Evolutionary conservation across 108 stramenopile genomes (phyloP).

Genomic region (Skeletonema menzelii): DNA sequence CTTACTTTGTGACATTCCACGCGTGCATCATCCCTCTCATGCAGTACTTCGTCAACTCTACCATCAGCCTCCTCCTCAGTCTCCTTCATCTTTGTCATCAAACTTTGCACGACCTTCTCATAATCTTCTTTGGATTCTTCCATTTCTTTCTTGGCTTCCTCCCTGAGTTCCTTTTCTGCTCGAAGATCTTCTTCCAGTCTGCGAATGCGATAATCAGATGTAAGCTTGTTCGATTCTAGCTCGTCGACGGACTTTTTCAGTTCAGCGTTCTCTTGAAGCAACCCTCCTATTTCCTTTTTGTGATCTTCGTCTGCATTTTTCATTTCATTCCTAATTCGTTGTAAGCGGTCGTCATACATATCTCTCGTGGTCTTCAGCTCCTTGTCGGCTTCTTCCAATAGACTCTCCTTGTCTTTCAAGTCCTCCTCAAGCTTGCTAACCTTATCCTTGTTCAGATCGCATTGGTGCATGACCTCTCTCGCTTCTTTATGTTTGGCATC

Average conservation of each 20-base stretch:
- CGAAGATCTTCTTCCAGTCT: slow-evolving; percentile 39
- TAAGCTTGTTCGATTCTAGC: slow-evolving; percentile 28
- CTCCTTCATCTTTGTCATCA: slow-evolving; percentile 42
- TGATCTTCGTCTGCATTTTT: slow-evolving; percentile 36
- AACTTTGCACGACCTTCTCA: slow-evolving; percentile 43
- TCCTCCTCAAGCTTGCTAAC: slow-evolving; percentile 28
- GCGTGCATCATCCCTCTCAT: slow-evolving; percentile 29
- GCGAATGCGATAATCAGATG: slow-evolving; percentile 41
- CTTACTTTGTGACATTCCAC: slow-evolving; percentile 21
- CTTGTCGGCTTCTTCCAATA: slow-evolving; percentile 27
- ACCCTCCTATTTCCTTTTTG: slow-evolving; percentile 30
- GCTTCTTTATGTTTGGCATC: slow-evolving; percentile 24
- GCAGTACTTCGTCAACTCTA: slow-evolving; percentile 4
- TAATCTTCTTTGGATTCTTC: slow-evolving; percentile 42
- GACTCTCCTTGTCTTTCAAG: slow-evolving; percentile 22
- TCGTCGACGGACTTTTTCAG: slow-evolving; percentile 35
- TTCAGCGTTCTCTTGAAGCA: slow-evolving; percentile 32
- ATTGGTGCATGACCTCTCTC: slow-evolving; percentile 25
- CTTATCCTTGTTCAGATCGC: slow-evolving; percentile 8
- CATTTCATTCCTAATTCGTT: slow-evolving; percentile 32
- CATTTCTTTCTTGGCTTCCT: slow-evolving; percentile 19
- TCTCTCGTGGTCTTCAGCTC: slow-evolving; percentile 31
- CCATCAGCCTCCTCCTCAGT: slow-evolving; percentile 37
- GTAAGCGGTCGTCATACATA: slow-evolving; percentile 42
- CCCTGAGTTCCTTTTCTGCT: slow-evolving; percentile 10